Base-by-base conservation (phyloP, 1,139 yeast species). In the Torulaspora pretoriensis region DNA sequence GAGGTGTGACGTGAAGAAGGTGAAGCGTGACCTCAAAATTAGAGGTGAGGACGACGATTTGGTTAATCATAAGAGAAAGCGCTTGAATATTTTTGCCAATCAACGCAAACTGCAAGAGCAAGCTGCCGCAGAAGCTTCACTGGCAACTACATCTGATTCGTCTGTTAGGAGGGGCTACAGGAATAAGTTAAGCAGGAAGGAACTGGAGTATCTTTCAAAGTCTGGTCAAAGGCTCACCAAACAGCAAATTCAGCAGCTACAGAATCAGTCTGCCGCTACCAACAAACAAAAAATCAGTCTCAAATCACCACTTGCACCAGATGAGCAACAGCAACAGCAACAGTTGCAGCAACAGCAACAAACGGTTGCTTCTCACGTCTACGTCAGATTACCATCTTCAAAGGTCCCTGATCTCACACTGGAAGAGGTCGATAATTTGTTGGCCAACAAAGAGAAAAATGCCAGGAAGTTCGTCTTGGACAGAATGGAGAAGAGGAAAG, bases 391-490 rank as follows among this genome's bases (percentile, higher is more conserved):
- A 35, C 95, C 96, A 8, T 84, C 94, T 24, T 84, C 96, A 2
- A 87, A 89, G 68, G 85, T 90, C 55, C 97, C 97, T 9, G 97
- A 90, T 66, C 77, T 90, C 77, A 95, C 88, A 43, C 73, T 90
- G 54, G 81, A 85, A 30, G 86, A 96, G 4, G 90, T 90, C 19
- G 87, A 87, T 42, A 75, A 80, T 43, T 81, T 88, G 19, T 69
- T 86, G 48, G 73, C 77, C 45, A 94, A 83, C 51, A 88, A 89
- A 68, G 84, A 88, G 53, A 81, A 76, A 45, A 83, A 89, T 13
- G 83, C 90, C 52, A 81, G 81, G 53, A 77, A 81, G 45, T 94
- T 88, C 9, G 96, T 92, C 40, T 77, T 81, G 54, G 95, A 87
- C 55, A 86, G 87, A 63, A 73, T 92, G 63, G 79, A 81, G 42